Evolutionary conservation across 2,329 filamentous ascomycete genomes (phyloP), one percentile per base, ranked within the genome.

Genomic region (Ophiocordyceps camponoti-saundersi): DNA sequence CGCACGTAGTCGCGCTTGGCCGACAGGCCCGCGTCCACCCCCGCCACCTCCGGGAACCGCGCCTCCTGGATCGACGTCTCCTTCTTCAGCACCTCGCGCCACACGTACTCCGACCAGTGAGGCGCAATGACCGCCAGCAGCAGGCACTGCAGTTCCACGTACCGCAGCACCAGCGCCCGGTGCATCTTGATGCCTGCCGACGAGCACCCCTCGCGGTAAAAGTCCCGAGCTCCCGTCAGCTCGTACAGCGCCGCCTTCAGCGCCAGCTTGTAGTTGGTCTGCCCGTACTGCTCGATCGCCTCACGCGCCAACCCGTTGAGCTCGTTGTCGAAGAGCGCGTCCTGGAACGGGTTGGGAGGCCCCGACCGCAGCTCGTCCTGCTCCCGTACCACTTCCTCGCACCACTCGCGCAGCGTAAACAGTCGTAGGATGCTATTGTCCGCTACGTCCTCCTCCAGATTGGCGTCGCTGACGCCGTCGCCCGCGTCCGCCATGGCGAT

Each of bases 381-480:
- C 49, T 90, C 82, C 55, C 80, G 77, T 48, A 83, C 67, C 57
- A 85, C 76, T 59, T 95, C 86, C 65, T 96, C 87, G 52, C 85
- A 89, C 90, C 90, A 96, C 63, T 94, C 85, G 60, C 86, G 80
- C 46, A 93, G 71, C 26, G 72, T 78, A 61, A 79, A 89, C 46
- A 96, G 75, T 57, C 88, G 81, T 51, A 96, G 72, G 57, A 95
- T 93, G 59, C 81, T 89, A 61, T 82, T 85, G 65, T 96, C 92
- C 40, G 92, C 92, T 39, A 95, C 88, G 47, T 83, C 79, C 68
- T 98, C 92, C 59, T 95, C 92, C 53, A 98, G 94, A 71, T 98
- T 98, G 56, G 90, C 89, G 64, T 98, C 92, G 52, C 87, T 83
- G 51, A 95, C 88, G 52, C 85, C 86, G 59, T 98, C 92, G 56